phyloP scores from a whole-genome alignment of 306 rosid species.

The Acmispon strigosus region DNA sequence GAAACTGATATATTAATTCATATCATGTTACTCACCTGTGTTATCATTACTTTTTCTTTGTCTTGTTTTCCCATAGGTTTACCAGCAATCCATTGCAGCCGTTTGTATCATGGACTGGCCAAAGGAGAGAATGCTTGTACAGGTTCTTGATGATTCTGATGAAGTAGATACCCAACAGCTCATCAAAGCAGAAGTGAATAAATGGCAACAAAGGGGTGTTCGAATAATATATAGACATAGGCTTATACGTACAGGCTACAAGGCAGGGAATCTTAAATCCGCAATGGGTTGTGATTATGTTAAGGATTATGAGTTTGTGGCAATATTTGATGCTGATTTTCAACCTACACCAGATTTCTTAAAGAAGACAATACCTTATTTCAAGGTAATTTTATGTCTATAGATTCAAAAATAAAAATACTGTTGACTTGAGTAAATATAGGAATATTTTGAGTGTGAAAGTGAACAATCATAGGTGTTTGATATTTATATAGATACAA shows the following conservation, averaged over 20 bases:
- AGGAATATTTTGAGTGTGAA: neutral
- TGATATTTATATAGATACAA: neutral
- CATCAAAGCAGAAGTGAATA: constrained; percentile 93
- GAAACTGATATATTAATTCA: neutral
- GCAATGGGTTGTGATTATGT: constrained; percentile 97
- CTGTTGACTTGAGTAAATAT: neutral
- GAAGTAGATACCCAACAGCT: constrained; percentile 72
- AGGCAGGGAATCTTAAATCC: constrained; percentile 98
- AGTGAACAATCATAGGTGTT: neutral
- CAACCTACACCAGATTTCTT: constrained; percentile 95
- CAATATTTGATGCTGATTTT: constrained; percentile 96
- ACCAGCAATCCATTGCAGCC: constrained; percentile 95
- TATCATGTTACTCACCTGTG: neutral
- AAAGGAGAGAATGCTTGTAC: constrained; percentile 86
- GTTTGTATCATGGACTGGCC: constrained; percentile 97
- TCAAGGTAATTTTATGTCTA: constrained; percentile 57
- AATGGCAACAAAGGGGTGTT: constrained; percentile 95
- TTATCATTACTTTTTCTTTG: constrained; percentile 14
- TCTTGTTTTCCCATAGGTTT: constrained; percentile 53
- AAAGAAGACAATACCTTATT: constrained; percentile 86
- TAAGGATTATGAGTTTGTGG: constrained; percentile 90
- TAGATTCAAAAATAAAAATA: neutral
- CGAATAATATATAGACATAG: constrained; percentile 84
- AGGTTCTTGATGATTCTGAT: constrained; percentile 96
- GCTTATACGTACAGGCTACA: constrained; percentile 86